These are phyloP conservation scores for Macadamia integrifolia DNA, from an alignment of 164 flowering plant species.

Conservation along the genomic window DNA sequence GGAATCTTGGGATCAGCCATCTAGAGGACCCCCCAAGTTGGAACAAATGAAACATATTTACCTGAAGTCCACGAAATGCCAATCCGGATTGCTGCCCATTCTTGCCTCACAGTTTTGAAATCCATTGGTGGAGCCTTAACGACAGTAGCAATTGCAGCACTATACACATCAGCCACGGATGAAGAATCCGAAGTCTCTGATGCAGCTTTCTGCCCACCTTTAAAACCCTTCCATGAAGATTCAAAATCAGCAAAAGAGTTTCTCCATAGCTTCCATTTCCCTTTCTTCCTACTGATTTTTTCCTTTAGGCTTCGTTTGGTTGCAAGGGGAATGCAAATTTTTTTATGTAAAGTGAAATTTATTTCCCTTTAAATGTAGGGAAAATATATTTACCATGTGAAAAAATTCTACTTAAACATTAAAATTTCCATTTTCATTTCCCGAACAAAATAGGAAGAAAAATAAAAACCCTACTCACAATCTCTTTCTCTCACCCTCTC, in stretches of 20 bases:
- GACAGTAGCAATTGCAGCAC: conserved; percentile 69
- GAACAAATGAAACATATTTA: conserved; percentile 23
- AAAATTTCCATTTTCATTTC: too few relatives aligned
- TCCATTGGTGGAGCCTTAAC: conserved; percentile 68
- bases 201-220: conserved; percentile 24
- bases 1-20: too few relatives aligned
- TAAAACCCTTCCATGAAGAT: conserved; percentile 24
- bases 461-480: too few relatives aligned
- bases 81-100: conserved; percentile 95
- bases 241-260: conserved; percentile 39
- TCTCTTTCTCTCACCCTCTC: too few relatives aligned
- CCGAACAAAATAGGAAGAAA: too few relatives aligned
- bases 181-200: conserved; percentile 51
- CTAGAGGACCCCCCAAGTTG: neutral
- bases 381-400: too few relatives aligned
- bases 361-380: too few relatives aligned
- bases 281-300: conserved; percentile 26
- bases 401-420: too few relatives aligned
- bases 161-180: conserved; percentile 28
- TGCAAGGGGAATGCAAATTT: too few relatives aligned
- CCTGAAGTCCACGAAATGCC: conserved; percentile 82
- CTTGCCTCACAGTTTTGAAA: conserved; percentile 63
- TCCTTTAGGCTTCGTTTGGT: conserved; percentile 18
- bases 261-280: conserved; percentile 73
- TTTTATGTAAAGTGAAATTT: too few relatives aligned